phyloP scores from a whole-genome alignment of 805 yeast species.

The Yueomyces sinensis region DNA sequence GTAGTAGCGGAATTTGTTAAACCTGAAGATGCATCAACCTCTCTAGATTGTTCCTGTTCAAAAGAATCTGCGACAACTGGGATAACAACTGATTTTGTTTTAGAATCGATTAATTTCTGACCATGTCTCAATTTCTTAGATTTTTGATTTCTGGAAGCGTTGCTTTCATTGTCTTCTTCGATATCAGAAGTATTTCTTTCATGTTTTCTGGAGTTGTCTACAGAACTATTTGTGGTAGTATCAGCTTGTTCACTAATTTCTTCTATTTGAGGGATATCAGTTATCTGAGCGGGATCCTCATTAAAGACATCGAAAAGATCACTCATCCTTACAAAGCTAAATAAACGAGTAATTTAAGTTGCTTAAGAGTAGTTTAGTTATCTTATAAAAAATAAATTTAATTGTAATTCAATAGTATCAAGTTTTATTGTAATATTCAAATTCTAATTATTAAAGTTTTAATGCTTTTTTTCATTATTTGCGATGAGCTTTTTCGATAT shows the following conservation, averaged over 20 bases:
- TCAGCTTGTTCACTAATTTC: conserved; percentile 2
- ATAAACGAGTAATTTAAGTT: too few relatives aligned
- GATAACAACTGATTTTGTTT: conserved; percentile 34
- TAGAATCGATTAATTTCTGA: conserved; percentile 23
- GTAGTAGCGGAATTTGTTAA: conserved; percentile 32
- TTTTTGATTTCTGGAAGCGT: conserved; percentile 9
- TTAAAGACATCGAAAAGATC: conserved; percentile 24
- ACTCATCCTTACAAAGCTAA: conserved; percentile 2
- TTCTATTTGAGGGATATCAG: conserved; percentile 8
- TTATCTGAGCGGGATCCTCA: conserved; percentile 14
- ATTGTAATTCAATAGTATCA: too few relatives aligned
- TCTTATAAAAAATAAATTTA: too few relatives aligned
- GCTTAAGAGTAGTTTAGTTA: too few relatives aligned
- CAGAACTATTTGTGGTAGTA: not conserved
- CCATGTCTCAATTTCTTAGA: conserved; percentile 14
- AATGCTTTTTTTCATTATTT: too few relatives aligned
- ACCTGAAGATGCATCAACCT: conserved; percentile 74
- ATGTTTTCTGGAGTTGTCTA: conserved; percentile 8
- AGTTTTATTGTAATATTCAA: too few relatives aligned
- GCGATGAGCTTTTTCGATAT: too few relatives aligned
- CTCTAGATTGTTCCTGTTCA: conserved; percentile 81
- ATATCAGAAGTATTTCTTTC: conserved; percentile 6
- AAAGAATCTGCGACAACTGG: conserved; percentile 79
- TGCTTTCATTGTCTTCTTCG: conserved; percentile 3
- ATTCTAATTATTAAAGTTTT: too few relatives aligned